These are phyloP conservation scores for Leersia perrieri DNA, from an alignment of 176 grass and related monocot species.

Conservation along the genomic window DNA sequence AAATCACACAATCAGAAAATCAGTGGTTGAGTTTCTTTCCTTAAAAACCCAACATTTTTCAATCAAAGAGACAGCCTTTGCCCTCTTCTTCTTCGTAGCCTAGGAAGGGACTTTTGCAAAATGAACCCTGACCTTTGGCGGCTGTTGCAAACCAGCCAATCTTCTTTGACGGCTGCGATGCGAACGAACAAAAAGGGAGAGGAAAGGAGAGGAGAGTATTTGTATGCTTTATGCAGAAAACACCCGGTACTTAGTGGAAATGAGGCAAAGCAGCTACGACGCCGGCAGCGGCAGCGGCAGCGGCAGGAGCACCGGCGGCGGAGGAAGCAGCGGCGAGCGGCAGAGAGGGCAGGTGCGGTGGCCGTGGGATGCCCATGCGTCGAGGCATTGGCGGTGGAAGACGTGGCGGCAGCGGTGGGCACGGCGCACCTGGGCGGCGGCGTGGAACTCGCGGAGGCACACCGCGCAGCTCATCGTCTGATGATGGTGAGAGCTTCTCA, in stretches of 20 bases:
- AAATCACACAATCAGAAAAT: neutral
- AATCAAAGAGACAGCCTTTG: neutral
- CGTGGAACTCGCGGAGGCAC: slow-evolving; percentile 77
- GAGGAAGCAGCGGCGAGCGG: slow-evolving; percentile 54
- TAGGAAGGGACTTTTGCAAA: neutral
- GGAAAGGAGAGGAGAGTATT: neutral
- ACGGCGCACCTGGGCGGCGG: slow-evolving; percentile 63
- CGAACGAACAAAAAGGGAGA: no score
- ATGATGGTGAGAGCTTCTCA: no score
- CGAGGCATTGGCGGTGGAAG: slow-evolving; percentile 78
- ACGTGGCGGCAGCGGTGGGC: slow-evolving; percentile 66
- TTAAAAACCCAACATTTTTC: neutral
- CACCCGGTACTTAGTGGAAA: neutral
- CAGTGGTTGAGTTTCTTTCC: neutral
- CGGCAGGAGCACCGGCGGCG: slow-evolving; percentile 15
- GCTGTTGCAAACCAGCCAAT: no score
- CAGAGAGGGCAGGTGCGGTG: slow-evolving; percentile 82
- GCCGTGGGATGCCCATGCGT: slow-evolving; percentile 72
- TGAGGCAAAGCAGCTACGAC: slow-evolving; percentile 10
- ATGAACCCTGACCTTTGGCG: neutral
- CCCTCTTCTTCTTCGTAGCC: neutral
- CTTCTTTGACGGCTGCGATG: neutral
- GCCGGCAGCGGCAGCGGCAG: neutral
- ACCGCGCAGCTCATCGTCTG: slow-evolving; percentile 77
- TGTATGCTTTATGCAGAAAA: neutral